A percentile compares a stretch with the other conserved stretches of the same genome.
Evolutionary conservation across 805 yeast species (phyloP).

Genomic region (Kluyveromyces nonfermentans): DNA sequence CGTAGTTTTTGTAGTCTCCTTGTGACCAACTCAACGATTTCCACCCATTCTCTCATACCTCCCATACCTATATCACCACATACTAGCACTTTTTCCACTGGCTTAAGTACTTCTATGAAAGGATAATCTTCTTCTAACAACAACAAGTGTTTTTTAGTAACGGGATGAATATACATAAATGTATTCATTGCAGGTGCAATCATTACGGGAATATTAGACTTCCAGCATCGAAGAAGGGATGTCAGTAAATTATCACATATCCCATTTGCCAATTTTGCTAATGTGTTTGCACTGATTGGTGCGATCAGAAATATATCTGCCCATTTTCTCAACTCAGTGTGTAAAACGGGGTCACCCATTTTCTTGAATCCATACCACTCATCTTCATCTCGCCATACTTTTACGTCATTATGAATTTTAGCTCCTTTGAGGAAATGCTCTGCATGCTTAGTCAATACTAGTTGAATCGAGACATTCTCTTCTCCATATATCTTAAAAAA

Average conservation of each 20-base stretch:
- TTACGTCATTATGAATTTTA: conserved; percentile 63
- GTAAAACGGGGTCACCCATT: conserved; percentile 67
- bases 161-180: conserved; percentile 71
- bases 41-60: conserved; percentile 85
- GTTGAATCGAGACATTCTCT: conserved; percentile 68
- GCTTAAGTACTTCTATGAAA: conserved; percentile 62
- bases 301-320: conserved; percentile 72
- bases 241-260: conserved; percentile 70
- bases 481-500: conserved; percentile 70
- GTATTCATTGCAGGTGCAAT: conserved; percentile 85
- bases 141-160: conserved; percentile 62
- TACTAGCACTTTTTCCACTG: conserved; percentile 68
- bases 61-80: conserved; percentile 91
- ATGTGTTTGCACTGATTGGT: conserved; percentile 71
- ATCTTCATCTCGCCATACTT: conserved; percentile 79
- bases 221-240: conserved; percentile 70
- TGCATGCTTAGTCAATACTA: conserved; percentile 71
- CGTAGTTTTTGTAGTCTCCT: conserved; percentile 26
- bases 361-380: conserved; percentile 51
- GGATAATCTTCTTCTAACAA: conserved; percentile 63
- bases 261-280: conserved; percentile 68
- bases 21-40: conserved; percentile 54
- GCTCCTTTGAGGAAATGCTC: conserved; percentile 57
- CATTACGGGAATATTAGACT: conserved; percentile 59
- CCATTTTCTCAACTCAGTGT: conserved; percentile 75